Percentiles rank a stretch among this genome's conserved stretches.
Conservation (phyloP, 129 eudicot genomes). For the Calendula officinalis region DNA sequence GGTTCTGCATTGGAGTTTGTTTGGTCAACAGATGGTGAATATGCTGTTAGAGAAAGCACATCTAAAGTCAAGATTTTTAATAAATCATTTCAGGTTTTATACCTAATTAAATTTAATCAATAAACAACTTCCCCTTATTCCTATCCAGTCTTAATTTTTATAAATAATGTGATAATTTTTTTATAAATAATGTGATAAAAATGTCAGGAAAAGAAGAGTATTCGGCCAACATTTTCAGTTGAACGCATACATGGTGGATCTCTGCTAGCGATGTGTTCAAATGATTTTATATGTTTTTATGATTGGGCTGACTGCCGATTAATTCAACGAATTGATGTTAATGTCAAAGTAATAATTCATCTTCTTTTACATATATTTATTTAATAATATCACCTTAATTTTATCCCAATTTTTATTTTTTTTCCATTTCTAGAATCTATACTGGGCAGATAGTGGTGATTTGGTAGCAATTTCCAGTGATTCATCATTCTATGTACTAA, state of each 20-base stretch:
- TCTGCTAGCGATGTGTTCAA: slow-evolving; percentile 79
- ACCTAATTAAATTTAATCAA: not conserved
- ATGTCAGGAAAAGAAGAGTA: slow-evolving; percentile 86
- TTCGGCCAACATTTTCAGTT: slow-evolving; percentile 84
- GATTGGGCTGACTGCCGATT: slow-evolving; percentile 93
- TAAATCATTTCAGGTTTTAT: slow-evolving; percentile 74
- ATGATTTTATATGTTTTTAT: slow-evolving; percentile 86
- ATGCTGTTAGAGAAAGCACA: slow-evolving; percentile 97
- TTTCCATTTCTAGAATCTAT: slow-evolving; percentile 52
- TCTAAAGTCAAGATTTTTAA: slow-evolving; percentile 83
- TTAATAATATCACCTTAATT: not conserved
- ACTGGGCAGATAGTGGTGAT: slow-evolving; percentile 98
- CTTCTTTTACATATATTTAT: not conserved
- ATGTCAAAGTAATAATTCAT: slow-evolving; percentile 54
- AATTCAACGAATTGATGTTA: slow-evolving; percentile 79
- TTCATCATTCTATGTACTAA: slow-evolving; percentile 74
- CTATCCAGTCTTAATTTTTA: too few relatives aligned
- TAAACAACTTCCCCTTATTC: not conserved
- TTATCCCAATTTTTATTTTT: not conserved
- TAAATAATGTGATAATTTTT: too few relatives aligned
- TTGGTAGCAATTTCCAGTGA: slow-evolving; percentile 89
- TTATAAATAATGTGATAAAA: too few relatives aligned
- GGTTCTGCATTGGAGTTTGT: slow-evolving; percentile 97
- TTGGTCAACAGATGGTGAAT: slow-evolving; percentile 97
- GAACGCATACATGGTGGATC: slow-evolving; percentile 83